Evolutionary conservation across 2,329 filamentous ascomycete genomes (phyloP).

Genomic region (Emmonsia crescens): DNA sequence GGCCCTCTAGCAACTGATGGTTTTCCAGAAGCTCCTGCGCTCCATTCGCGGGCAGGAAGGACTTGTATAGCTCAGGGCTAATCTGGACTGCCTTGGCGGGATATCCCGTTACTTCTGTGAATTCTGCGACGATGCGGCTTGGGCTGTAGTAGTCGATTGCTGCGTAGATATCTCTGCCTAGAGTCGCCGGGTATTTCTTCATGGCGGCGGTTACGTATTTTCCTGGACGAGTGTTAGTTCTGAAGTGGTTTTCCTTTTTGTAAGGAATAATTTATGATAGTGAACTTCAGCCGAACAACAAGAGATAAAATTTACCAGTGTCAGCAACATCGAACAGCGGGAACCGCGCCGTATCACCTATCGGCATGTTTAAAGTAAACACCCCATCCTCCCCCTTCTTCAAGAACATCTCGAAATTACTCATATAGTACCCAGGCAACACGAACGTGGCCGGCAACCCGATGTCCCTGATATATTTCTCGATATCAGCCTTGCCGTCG

Average conservation of each 20-base stretch:
- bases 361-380: conserved; percentile 19
- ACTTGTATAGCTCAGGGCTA: conserved; percentile 19
- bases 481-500: conserved; percentile 33
- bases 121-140: conserved; percentile 29
- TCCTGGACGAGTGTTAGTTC: conserved; percentile 12
- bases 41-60: conserved; percentile 15
- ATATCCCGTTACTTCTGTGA: conserved; percentile 34
- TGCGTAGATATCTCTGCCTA: conserved; percentile 36
- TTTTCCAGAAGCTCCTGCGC: conserved; percentile 44
- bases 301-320: conserved; percentile 30
- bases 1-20: conserved; percentile 41
- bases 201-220: conserved; percentile 24
- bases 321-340: conserved; percentile 39
- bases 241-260: not conserved
- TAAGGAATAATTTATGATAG: too few relatives aligned
- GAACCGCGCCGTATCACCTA: conserved; percentile 22
- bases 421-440: conserved; percentile 35
- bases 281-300: not conserved
- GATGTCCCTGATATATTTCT: conserved; percentile 27
- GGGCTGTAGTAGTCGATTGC: conserved; percentile 33
- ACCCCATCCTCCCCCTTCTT: conserved; percentile 21
- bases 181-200: conserved; percentile 32
- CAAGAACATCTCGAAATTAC: conserved; percentile 28
- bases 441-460: conserved; percentile 32
- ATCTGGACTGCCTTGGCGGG: conserved; percentile 17